These are phyloP conservation scores for Coniochaeta prunicola DNA, from an alignment of 2,329 filamentous ascomycete species.

Conservation along the genomic window DNA sequence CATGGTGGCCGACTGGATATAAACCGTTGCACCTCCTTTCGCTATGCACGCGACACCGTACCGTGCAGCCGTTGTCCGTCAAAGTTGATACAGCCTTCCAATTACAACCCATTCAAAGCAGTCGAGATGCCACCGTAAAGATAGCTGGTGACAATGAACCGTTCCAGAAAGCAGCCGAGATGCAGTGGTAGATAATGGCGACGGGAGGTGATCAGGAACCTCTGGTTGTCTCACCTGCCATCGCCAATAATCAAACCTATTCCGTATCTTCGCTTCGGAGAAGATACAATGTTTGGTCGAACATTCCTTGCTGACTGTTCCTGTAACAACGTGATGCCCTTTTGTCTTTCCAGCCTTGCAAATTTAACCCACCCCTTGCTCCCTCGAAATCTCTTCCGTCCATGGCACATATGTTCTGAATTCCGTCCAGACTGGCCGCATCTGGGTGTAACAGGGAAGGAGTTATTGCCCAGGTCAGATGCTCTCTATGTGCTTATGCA, in stretches of 20 bases:
- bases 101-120: not conserved
- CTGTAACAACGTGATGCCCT: constrained; percentile 21
- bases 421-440: constrained; percentile 23
- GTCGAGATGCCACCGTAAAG: not conserved
- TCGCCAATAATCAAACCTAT: not conserved
- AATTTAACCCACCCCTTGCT: constrained; percentile 26
- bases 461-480: constrained; percentile 36
- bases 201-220: not conserved
- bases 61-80: constrained; percentile 6
- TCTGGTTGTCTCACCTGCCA: not conserved
- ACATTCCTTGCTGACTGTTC: constrained; percentile 20
- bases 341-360: constrained; percentile 35
- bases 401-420: constrained; percentile 12
- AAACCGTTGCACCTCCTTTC: constrained; percentile 14
- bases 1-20: constrained; percentile 15
- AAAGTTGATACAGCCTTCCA: not conserved
- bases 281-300: constrained; percentile 13
- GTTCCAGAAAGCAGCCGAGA: not conserved
- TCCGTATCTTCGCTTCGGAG: not conserved
- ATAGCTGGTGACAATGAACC: not conserved
- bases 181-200: not conserved
- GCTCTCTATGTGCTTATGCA: constrained; percentile 27
- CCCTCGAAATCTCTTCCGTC: constrained; percentile 22
- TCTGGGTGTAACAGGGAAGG: constrained; percentile 13
- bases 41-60: constrained; percentile 13